Evolutionary conservation across 495 filamentous ascomycete genomes (phyloP), one percentile per base, ranked within the genome.

Genomic region (Annulohypoxylon bovei): DNA sequence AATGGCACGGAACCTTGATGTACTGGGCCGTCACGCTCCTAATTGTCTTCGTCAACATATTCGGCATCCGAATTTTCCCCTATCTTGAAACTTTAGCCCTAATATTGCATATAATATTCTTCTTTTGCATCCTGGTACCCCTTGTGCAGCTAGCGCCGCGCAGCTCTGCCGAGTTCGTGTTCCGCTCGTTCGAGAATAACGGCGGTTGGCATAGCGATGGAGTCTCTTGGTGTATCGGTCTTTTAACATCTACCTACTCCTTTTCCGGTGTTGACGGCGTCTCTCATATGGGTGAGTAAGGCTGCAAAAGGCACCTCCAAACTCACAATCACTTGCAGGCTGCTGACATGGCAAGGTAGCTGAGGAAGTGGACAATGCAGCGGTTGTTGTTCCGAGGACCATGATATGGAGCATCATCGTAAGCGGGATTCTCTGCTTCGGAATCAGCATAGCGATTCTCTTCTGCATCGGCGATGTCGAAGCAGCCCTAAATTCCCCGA

Each of bases 1-100:
- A 63, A 0, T 88, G 82, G 82, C 85, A 88, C 18, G 82, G 77
- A 11, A 84, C 84, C 0, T 74, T 89, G 14, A 54, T 87, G n/a
- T 75, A 79, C 27, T 83, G 79, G 70, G 80, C 76, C 0, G 68
- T 79, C 2, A 71, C 84, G 12, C 64, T 73, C 3, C 72, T 81
- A 0, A 77, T 78, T 16, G 73, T 85, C 6, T 68, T 85, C 39
- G 67, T 80, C 59, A 87, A 87, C 54, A 84, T 81, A 1, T 65
- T 75, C 25, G 65, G 76, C 2, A 80, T 81, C 6, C 75, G 75
- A 7, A 62, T 66, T 14, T 75, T 87, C 1, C 82, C 83, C 0
- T 77, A 79, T 37, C 75, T 85, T 16, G 84, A 88, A 58, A 75
- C 72, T 0, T 54, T 81, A 1, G 78, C 85, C 6, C 72, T 88